A percentile compares a stretch with the other conserved stretches of the same genome.
These are phyloP conservation scores for Metschnikowia sp. DNA, from an alignment of 805 yeast genomes.

Conservation along the genomic window DNA sequence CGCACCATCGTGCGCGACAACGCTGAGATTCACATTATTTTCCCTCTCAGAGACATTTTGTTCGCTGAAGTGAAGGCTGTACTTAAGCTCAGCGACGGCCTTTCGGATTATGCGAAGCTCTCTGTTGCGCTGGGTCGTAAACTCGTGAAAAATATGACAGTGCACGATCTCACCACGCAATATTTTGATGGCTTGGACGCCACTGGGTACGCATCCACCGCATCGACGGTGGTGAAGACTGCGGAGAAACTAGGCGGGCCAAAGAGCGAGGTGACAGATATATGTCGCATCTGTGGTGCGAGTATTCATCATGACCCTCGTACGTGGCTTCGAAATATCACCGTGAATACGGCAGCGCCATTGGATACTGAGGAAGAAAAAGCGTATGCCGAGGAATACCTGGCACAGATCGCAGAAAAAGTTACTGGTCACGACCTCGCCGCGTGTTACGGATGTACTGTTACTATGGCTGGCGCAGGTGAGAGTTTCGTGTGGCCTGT, in stretches of 20 bases:
- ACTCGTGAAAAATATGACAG: slow-evolving; percentile 69
- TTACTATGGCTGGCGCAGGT: slow-evolving; percentile 48
- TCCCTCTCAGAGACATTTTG: slow-evolving; percentile 76
- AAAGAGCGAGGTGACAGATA: slow-evolving; percentile 15
- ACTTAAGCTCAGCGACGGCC: slow-evolving; percentile 31
- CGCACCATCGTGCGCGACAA: slow-evolving; percentile 28
- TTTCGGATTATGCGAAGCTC: slow-evolving; percentile 30
- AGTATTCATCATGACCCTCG: slow-evolving; percentile 55
- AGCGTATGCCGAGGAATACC: slow-evolving; percentile 23
- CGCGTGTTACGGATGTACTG: slow-evolving; percentile 78
- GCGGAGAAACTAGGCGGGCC: slow-evolving; percentile 72
- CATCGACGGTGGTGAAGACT: slow-evolving; percentile 88
- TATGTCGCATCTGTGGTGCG: slow-evolving; percentile 57
- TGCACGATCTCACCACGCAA: slow-evolving; percentile 70
- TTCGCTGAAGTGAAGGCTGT: slow-evolving; percentile 64
- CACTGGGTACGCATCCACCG: slow-evolving; percentile 77
- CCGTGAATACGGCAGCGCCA: slow-evolving; percentile 55
- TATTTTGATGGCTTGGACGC: slow-evolving; percentile 71
- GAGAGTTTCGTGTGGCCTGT: slow-evolving; percentile 37
- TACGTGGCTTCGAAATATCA: slow-evolving; percentile 65
- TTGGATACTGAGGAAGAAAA: slow-evolving; percentile 40
- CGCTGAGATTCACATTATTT: slow-evolving; percentile 44
- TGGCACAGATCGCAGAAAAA: slow-evolving; percentile 6
- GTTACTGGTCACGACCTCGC: slow-evolving; percentile 13
- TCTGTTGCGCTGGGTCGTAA: slow-evolving; percentile 15